A percentile compares a stretch with the other conserved stretches of the same genome.
Conservation (phyloP, 177 flowering plant genomes). For the Tripterygium wilfordii region DNA sequence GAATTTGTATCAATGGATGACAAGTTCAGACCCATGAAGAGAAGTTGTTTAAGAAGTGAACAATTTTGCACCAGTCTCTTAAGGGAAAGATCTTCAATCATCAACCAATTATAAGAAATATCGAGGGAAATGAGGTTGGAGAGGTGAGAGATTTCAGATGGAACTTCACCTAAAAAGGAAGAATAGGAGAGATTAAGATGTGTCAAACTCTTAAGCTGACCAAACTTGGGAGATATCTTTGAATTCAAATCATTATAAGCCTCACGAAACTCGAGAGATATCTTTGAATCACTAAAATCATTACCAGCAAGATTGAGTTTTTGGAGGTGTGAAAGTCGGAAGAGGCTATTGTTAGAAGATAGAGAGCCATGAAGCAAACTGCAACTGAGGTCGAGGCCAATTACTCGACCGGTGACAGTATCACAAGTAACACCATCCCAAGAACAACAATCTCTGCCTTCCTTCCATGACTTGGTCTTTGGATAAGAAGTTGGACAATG, state of each 20-base stretch:
- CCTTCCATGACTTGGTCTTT: no score
- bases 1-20: background rate
- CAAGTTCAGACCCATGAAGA: background rate
- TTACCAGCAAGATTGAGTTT: background rate
- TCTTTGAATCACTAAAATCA: background rate
- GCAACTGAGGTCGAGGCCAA: background rate
- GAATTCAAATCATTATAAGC: no score
- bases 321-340: background rate
- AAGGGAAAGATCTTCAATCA: background rate
- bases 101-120: background rate
- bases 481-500: no score
- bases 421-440: background rate
- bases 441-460: background rate
- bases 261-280: no score
- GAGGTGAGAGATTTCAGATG: background rate
- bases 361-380: background rate
- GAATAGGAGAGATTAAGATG: background rate
- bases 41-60: slow-evolving; percentile 1
- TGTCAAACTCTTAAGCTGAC: background rate
- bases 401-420: background rate
- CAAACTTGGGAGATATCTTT: background rate
- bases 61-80: background rate
- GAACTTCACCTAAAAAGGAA: background rate
- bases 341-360: background rate
- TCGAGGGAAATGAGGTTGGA: background rate